Conservation (phyloP, 164 flowering plant species). For the Nymphaea thermarum region DNA sequence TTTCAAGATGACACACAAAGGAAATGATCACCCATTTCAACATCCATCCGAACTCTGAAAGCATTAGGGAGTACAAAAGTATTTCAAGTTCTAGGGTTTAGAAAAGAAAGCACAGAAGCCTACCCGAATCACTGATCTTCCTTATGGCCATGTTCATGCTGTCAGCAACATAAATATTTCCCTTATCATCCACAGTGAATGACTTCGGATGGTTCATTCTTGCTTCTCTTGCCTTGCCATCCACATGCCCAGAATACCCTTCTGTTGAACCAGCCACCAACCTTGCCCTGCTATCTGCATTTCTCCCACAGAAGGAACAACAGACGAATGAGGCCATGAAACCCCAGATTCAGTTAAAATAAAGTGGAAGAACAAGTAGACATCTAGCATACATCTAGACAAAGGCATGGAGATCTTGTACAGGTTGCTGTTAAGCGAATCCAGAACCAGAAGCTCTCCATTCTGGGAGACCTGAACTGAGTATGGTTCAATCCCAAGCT, state of each 20-base stretch:
- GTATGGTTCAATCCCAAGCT: constrained; percentile 89
- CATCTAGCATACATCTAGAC: constrained; percentile 58
- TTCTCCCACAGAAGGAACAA: background rate
- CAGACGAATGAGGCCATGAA: background rate
- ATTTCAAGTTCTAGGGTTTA: background rate
- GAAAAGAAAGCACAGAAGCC: background rate
- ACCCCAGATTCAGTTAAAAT: background rate
- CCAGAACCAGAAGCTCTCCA: constrained; percentile 88
- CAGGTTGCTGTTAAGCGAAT: constrained; percentile 77
- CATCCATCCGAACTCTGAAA: background rate
- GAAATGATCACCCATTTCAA: background rate
- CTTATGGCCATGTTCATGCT: constrained; percentile 89
- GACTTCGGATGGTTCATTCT: constrained; percentile 89
- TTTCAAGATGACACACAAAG: background rate
- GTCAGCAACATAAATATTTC: constrained; percentile 87
- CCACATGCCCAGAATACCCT: constrained; percentile 87
- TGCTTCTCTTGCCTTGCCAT: constrained; percentile 78
- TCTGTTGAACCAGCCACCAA: constrained; percentile 83
- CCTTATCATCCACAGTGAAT: constrained; percentile 72
- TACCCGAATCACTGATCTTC: constrained; percentile 88
- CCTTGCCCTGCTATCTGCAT: constrained; percentile 82
- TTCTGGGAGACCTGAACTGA: constrained; percentile 56
- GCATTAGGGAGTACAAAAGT: background rate
- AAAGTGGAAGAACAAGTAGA: background rate
- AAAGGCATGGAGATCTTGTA: constrained; percentile 71